Base-by-base conservation (phyloP, 106 monocot genomes). In the Alisma plantagoaquatica region DNA sequence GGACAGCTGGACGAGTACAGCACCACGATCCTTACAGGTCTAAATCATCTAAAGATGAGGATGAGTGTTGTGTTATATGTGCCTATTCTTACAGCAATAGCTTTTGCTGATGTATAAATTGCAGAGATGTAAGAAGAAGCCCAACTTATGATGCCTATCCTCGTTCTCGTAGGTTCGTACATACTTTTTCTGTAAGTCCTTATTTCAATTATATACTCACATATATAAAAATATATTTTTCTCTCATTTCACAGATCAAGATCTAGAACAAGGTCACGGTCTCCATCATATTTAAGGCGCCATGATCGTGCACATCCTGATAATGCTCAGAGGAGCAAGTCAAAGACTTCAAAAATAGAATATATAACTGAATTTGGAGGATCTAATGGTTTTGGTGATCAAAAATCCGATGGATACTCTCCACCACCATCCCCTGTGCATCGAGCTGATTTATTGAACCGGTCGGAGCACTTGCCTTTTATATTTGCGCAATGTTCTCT, bases 351-450 rank as follows among this genome's bases (percentile, higher is more conserved):
- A 8, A 99, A 86, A 55, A 86, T 90, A 51, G 98, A 90, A 65
- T 99, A 90, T 52, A 99, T 99, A 33, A 99, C 90, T 8, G 98
- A 99, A 55, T 90, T 99, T 77, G 98, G 90, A 32, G 79, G 85
- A 47, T 65, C 82, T 11, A 33, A 24, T 63, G 77, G 70, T 60
- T 51, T 57, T 41, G 60, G 68, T 70, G 71, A 58, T 31, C 75
- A 51, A 51, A 81, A 76, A 69, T 8, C 59, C 21, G 73, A 71
- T 72, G 81, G 74, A 74, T 17, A 72, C 48, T 86, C 98, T 59
- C 98, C 98, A 49, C 98, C 98, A 59, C 67, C 78, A 68, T 99
- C 98, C 68, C 62, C 70, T 49, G 82, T 79, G 65, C 61, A 79
- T 54, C 73, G 62, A 46, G 75, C 70, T 74, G 77, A 65, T 71